Evolutionary conservation across 2,329 filamentous ascomycete genomes (phyloP), one percentile per base, ranked within the genome.

Genomic region (Allantophomopsis cytisporea): DNA sequence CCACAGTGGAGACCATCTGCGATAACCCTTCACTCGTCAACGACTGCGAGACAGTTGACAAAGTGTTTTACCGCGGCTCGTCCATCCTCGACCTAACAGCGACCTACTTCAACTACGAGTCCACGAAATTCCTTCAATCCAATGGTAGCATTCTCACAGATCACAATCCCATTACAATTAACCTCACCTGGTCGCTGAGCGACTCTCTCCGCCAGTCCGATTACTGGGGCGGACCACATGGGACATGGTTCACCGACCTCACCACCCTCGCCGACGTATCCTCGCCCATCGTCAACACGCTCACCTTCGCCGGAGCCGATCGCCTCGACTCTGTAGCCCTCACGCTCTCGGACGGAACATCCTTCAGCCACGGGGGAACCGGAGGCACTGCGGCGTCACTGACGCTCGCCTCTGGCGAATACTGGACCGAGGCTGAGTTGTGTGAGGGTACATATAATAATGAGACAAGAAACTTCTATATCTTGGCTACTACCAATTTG

Each of bases 1-100:
- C 73, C 0, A 54, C 59, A 11, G 47, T 50, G 21, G 54, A 54
- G 37, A 44, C 58, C 3, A 40, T 71, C 13, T 83, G 78, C 56
- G 56, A 56, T n/a, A 79, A 77, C 47, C 77, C 77, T 0, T 66
- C 66, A 21, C 60, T 61, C 1, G 64, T 57, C 36, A 64, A 64
- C 50, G 53, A 56, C 4, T 83, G 78, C 55, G 78, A 83, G 59
- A 73, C 69, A 3, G 74, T 82, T 31, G 78, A 82, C 57, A 83
- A 82, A 58, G 60, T 79, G 36, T 48, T 53, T 47, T 80, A 73
- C 59, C 68, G 74, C 31, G 63, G 64, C 23, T 65, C 63, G 14
- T 49, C 62, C n/a, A 47, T 66, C 3, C 46, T 75, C 4, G 52
- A 50, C 21, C 60, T 79, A 2, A 46, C 51, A 1, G 70, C 71